These are phyloP conservation scores for Phaseolus lunatus DNA, from an alignment of 306 rosid species.

Conservation along the genomic window DNA sequence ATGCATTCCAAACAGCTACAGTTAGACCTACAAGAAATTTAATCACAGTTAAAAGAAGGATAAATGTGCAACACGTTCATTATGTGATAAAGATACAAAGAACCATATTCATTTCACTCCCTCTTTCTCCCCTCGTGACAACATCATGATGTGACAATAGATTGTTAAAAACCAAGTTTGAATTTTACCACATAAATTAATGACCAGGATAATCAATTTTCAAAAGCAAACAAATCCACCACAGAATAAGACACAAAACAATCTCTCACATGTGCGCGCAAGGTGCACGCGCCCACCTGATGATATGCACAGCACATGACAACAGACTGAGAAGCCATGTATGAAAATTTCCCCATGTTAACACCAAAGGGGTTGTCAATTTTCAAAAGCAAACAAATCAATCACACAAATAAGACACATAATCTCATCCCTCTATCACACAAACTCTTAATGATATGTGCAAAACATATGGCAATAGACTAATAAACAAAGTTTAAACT, in stretches of 20 bases:
- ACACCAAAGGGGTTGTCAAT: not conserved
- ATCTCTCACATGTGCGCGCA: not conserved
- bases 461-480: not conserved
- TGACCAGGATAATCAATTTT: conserved; percentile 2
- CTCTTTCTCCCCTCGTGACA: not conserved
- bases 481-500: not conserved
- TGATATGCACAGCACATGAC: conserved; percentile 8
- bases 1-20: conserved; percentile 18
- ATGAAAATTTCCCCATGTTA: conserved; percentile 7
- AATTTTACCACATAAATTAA: conserved; percentile 22
- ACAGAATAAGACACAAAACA: not conserved
- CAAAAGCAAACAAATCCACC: conserved; percentile 29
- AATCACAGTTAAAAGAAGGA: not conserved
- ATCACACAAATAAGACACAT: conserved; percentile 6
- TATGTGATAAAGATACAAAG: not conserved
- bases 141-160: conserved; percentile 25
- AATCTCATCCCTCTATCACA: not conserved
- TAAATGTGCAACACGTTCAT: conserved; percentile 27
- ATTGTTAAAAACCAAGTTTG: not conserved
- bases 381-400: conserved; percentile 10
- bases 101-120: not conserved
- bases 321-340: conserved; percentile 6
- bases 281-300: not conserved
- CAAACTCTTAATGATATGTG: not conserved
- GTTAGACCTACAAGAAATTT: conserved; percentile 13